phyloP scores from a whole-genome alignment of 441 rosid species.

The Populus trichocarpa region DNA sequence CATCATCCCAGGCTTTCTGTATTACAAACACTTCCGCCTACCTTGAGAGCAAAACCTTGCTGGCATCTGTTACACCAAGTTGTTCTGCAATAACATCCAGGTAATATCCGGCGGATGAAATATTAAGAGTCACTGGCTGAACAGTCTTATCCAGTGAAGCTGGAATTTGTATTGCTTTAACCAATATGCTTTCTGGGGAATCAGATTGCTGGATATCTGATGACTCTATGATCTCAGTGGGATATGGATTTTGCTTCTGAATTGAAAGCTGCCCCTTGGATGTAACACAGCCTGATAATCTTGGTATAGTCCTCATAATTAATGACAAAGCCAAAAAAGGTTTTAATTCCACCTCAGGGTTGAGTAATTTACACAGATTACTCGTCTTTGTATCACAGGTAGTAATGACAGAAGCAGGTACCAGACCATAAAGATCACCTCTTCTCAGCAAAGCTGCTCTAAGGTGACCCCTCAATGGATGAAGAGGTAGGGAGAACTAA shows the following conservation, averaged over 20 bases:
- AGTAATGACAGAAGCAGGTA: conserved; percentile 78
- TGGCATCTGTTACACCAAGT: conserved; percentile 62
- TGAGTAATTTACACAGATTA: conserved; percentile 61
- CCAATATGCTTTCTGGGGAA: conserved; percentile 22
- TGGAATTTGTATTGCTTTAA: conserved; percentile 55
- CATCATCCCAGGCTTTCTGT: background rate
- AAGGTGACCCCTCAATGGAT: conserved; percentile 82
- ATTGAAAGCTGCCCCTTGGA: conserved; percentile 49
- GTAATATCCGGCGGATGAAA: conserved; percentile 54
- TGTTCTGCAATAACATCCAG: conserved; percentile 68
- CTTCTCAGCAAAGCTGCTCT: conserved; percentile 66
- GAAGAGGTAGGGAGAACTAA: conserved; percentile 64
- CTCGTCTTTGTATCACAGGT: conserved; percentile 61
- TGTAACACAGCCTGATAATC: conserved; percentile 42
- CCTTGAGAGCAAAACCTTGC: conserved; percentile 75
- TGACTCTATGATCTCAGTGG: conserved; percentile 45
- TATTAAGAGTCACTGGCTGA: conserved; percentile 41
- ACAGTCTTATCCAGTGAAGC: conserved; percentile 41
- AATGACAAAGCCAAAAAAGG: conserved; percentile 53
- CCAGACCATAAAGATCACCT: conserved; percentile 55
- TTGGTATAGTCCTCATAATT: conserved; percentile 65
- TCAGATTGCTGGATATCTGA: conserved; percentile 35
- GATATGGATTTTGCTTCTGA: conserved; percentile 51
- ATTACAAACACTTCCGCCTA: conserved; percentile 26
- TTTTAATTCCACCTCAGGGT: conserved; percentile 62